Evolutionary conservation across 1,284 basidiomycete genomes (phyloP), one percentile per base, ranked within the genome.

Genomic region (Puccinia polysora): DNA sequence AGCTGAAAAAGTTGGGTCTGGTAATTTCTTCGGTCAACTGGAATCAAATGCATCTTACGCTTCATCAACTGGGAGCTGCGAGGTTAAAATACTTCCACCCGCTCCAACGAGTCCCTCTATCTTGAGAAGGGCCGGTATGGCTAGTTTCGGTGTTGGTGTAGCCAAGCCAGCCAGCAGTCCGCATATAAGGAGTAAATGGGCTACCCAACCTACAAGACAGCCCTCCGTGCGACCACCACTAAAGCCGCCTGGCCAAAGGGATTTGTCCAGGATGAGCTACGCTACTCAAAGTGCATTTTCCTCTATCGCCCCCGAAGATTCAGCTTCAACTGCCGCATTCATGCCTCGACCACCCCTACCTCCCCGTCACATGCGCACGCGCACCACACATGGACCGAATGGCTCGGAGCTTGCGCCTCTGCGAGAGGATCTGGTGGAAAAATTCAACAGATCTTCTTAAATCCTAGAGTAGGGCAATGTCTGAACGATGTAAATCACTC

Each of bases 251-350:
- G 40, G 40, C 18, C 40, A 43, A 43, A 43, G 18, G n/a, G n/a
- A 32, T 32, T 56, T 56, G 12, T 32, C 28, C 53, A 58, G 67
- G 34, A 58, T 60, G 43, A 69, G 67, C 55, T 36, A 40, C 25
- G 67, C 30, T 30, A 43, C 56, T 25, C 55, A 50, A 28, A 38
- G 50, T 43, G 38, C 69, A 32, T 36, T 71, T 20, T 60, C 69
- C 25, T 62, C 69, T 1, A 23, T 71, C 15, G 58, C 45, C 20
- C 69, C 69, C 15, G 69, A 63, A 28, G 69, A 71, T 52, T 71
- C 69, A 23, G 69, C 69, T 12, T 71, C 69, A 14, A 71, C 59
- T 0, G 69, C 69, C 23, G 69, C 69, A 18, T 71, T 71, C 34
- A 28, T 62, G 43, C 69, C 69, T 23, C 58, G 69, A 28, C 58